Evolutionary conservation across 2,329 filamentous ascomycete genomes (phyloP).

Genomic region (Aspergillus novoparasiticus): DNA sequence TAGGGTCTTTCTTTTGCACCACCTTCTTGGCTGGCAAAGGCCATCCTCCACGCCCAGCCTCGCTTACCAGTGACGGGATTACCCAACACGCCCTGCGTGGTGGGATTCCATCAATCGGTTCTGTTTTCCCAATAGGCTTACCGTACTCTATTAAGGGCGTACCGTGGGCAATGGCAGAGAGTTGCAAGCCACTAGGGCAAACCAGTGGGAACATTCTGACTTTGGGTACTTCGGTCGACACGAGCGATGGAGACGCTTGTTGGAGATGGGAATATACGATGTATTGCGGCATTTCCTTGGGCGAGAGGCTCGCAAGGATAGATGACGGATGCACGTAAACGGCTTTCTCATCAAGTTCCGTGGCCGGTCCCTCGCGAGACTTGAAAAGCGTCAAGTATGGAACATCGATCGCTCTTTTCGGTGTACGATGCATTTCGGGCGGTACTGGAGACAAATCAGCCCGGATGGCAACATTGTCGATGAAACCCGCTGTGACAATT

Average conservation of each 20-base stretch:
- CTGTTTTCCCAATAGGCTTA: conserved; percentile 86
- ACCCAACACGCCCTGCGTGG: conserved; percentile 77
- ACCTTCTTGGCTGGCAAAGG: conserved; percentile 84
- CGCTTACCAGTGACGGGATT: conserved; percentile 74
- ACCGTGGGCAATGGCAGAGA: conserved; percentile 77
- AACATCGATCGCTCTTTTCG: conserved; percentile 85
- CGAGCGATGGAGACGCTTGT: conserved; percentile 58
- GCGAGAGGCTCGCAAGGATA: conserved; percentile 69
- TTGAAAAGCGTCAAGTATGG: conserved; percentile 86
- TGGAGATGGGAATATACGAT: conserved; percentile 87
- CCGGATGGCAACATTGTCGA: conserved; percentile 91
- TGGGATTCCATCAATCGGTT: conserved; percentile 49
- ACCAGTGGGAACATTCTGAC: conserved; percentile 89
- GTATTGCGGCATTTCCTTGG: conserved; percentile 79
- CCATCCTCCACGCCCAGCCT: conserved; percentile 72
- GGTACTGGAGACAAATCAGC: conserved; percentile 80
- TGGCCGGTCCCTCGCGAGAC: conserved; percentile 51
- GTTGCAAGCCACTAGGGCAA: conserved; percentile 72
- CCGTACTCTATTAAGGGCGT: conserved; percentile 83
- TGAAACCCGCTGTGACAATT: conserved; percentile 87
- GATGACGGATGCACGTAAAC: conserved; percentile 90
- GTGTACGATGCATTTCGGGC: conserved; percentile 67
- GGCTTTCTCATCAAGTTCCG: conserved; percentile 60
- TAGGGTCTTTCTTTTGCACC: conserved; percentile 71
- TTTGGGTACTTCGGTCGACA: conserved; percentile 64